Base-by-base conservation (phyloP, 768 basidiomycete genomes). In the Termitomyces sp. region DNA sequence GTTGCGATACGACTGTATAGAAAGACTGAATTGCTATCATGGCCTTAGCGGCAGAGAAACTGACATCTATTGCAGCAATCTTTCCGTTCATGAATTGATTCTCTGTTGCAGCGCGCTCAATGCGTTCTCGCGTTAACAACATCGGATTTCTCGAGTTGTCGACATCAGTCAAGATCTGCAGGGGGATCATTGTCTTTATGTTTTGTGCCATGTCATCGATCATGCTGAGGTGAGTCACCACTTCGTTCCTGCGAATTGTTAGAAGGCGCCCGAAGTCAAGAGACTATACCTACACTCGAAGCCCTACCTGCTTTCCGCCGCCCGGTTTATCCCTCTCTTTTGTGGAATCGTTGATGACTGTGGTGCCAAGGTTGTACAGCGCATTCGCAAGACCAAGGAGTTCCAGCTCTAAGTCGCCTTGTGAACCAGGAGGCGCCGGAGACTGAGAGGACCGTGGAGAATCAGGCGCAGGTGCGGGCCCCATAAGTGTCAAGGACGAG, bases 61-160 rank as follows among this genome's bases (percentile, higher is more conserved):
- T 63, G 61, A 90, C 90, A 55, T 84, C 80, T 27, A 94, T 80
- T 1, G 90, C 92, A 46, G 80, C 78, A 39, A 94, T 89, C 67
- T 93, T 92, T 29, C 89, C 91, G 65, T 93, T 91, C 87, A 92
- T 90, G 62, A 92, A 93, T 66, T 92, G 92, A 67, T 94, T 94
- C 73, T 94, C 92, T 2, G 89, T 88, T 31, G 92, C 90, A 0
- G 90, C 84, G 53, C 90, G 79, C 72, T 94, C 92, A 14, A 94
- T 70, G 51, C 88, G 79, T 57, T 92, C 90, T 61, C 84, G 82
- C 18, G 92, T 92, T 52, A 92, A 75, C 66, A 86, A 84, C 85
- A 90, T 86, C 4, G 91, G 92, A 67, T 93, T 92, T 46, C 84
- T 80, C 3, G 85, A 77, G 61, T 84, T 86, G 75, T 94, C 92